A percentile compares a stretch with the other conserved stretches of the same genome.
Conservation (phyloP, 768 basidiomycete genomes). For the Trametes cinnabarina region DNA sequence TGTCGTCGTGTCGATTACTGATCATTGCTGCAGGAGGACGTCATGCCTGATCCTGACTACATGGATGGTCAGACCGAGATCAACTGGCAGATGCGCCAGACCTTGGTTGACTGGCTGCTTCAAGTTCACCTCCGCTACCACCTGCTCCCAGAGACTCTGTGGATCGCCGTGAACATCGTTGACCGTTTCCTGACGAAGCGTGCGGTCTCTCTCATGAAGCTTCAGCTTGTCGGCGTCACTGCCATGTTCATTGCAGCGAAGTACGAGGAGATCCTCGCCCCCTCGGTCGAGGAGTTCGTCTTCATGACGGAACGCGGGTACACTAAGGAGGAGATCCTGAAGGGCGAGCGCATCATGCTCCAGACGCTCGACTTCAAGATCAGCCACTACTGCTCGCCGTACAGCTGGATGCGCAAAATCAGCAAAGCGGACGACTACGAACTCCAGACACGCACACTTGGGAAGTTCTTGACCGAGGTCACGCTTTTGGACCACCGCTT, state of each 20-base stretch:
- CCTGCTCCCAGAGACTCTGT: slow-evolving; percentile 98
- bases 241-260: slow-evolving; percentile 99
- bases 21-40: slow-evolving; percentile 55
- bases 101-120: slow-evolving; percentile 95
- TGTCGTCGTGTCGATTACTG: slow-evolving; percentile 8
- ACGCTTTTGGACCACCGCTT: slow-evolving; percentile 92
- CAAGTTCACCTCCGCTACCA: slow-evolving; percentile 98
- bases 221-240: slow-evolving; percentile 96
- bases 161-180: slow-evolving; percentile 97
- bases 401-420: slow-evolving; percentile 98
- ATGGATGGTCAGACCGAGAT: slow-evolving; percentile 94
- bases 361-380: slow-evolving; percentile 94
- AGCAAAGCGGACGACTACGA: slow-evolving; percentile 99
- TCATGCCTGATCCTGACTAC: slow-evolving; percentile 91
- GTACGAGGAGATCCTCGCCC: slow-evolving; percentile 98
- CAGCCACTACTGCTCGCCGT: slow-evolving; percentile 97
- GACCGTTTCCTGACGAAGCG: slow-evolving; percentile 72
- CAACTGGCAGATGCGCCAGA: slow-evolving; percentile 91
- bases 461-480: slow-evolving; percentile 97
- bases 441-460: slow-evolving; percentile 92
- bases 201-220: slow-evolving; percentile 74
- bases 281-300: slow-evolving; percentile 96
- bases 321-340: slow-evolving; percentile 92
- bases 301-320: slow-evolving; percentile 97
- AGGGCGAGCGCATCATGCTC: slow-evolving; percentile 95